Evolutionary conservation across 805 yeast species (phyloP).

Genomic region (Candida sphagnicola): DNA sequence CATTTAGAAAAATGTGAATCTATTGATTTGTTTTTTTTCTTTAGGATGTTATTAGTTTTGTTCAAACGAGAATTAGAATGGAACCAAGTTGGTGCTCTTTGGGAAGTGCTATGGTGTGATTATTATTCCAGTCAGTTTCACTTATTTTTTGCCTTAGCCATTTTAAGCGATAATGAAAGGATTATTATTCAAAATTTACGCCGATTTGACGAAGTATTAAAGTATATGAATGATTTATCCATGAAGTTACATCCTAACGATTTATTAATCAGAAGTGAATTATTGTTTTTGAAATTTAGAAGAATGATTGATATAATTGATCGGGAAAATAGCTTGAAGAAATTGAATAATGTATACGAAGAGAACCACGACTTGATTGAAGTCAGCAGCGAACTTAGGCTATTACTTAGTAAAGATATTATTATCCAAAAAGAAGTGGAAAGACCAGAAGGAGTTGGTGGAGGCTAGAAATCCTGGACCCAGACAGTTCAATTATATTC

Average conservation of each 20-base stretch:
- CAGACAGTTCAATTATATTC: no score
- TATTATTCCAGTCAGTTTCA: constrained; percentile 83
- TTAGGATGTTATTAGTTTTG: constrained; percentile 94
- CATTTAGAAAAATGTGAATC: constrained; percentile 88
- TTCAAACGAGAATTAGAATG: constrained; percentile 86
- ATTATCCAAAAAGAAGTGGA: constrained; percentile 60
- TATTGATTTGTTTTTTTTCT: constrained; percentile 86
- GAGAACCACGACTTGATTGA: constrained; percentile 18
- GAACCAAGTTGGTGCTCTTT: constrained; percentile 70
- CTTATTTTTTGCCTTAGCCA: constrained; percentile 79
- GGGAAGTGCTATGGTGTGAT: constrained; percentile 94
- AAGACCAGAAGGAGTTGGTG: constrained; percentile 43
- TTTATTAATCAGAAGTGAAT: constrained; percentile 77
- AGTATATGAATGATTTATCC: constrained; percentile 86
- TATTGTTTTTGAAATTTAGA: constrained; percentile 73
- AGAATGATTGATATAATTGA: constrained; percentile 80
- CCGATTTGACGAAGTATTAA: constrained; percentile 87
- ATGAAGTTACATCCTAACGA: constrained; percentile 73
- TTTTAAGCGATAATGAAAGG: constrained; percentile 81
- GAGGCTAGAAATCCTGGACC: no score
- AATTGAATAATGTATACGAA: constrained; percentile 15
- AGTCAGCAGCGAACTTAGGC: constrained; percentile 53
- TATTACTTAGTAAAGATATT: constrained; percentile 55
- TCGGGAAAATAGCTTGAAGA: constrained; percentile 33
- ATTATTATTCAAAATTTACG: constrained; percentile 69